These are phyloP conservation scores for Saprolegnia parasitica DNA, from an alignment of 352 stramenopile genomes.

Conservation along the genomic window DNA sequence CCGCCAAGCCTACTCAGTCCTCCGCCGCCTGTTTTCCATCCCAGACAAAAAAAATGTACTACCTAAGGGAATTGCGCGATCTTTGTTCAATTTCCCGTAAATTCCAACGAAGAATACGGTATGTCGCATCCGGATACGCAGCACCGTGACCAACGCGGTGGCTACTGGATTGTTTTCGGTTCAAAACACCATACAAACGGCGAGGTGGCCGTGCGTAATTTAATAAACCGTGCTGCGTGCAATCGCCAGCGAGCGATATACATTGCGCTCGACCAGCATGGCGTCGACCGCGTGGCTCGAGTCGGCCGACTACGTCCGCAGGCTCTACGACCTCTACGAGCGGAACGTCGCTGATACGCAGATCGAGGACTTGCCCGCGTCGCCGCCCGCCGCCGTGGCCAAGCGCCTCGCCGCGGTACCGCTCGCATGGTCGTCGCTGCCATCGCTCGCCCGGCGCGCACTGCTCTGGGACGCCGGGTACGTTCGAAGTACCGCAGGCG, in stretches of 20 bases:
- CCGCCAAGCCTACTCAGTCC: not conserved
- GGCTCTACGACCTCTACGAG: slow-evolving; percentile 24
- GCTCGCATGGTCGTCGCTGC: slow-evolving; percentile 15
- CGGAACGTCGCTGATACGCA: not conserved
- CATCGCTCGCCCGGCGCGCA: slow-evolving; percentile 12
- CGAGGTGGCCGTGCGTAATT: not conserved
- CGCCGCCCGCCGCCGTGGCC: slow-evolving; percentile 5
- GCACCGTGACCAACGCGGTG: not conserved
- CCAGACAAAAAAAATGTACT: not conserved
- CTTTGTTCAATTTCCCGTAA: not conserved
- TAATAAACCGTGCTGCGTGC: not conserved
- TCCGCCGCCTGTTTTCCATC: not conserved
- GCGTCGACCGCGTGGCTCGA: slow-evolving; percentile 9
- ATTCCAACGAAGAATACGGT: not conserved
- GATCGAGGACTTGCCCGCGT: slow-evolving; percentile 5
- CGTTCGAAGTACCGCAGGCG: not conserved
- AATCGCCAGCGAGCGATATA: not conserved
- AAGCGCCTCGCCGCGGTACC: not conserved
- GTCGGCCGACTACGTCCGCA: slow-evolving; percentile 19
- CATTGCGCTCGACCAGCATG: too few relatives aligned
- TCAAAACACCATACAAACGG: not conserved
- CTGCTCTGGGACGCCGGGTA: slow-evolving; percentile 24
- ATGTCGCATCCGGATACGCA: not conserved
- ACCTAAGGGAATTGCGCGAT: not conserved
- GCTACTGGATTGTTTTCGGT: not conserved